Conservation (phyloP, 148 eudicot genomes). For the Cornus florida region DNA sequence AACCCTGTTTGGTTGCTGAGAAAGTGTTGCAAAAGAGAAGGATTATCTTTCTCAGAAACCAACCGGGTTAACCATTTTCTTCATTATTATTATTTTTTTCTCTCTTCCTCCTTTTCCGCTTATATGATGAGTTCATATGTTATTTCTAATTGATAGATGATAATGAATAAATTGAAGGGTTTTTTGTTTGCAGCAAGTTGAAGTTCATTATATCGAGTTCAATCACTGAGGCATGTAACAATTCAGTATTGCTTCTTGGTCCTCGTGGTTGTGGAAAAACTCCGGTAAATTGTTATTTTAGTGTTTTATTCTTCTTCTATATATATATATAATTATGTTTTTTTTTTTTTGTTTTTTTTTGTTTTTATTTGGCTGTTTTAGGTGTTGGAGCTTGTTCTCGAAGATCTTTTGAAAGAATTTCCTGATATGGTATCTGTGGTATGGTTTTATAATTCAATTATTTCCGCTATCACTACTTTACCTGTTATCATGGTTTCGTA, state of each 20-base stretch:
- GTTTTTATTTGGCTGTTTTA: constrained; percentile 8
- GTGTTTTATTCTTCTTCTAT: background rate
- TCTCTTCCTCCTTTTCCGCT: background rate
- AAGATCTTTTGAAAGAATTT: constrained; percentile 60
- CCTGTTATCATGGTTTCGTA: constrained; percentile 11
- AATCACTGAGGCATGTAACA: constrained; percentile 81
- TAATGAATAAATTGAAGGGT: too few species aligned
- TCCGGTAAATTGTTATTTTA: constrained; percentile 34
- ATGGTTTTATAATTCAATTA: constrained; percentile 15
- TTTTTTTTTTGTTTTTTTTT: background rate
- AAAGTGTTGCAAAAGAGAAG: background rate
- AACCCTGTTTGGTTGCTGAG: constrained; percentile 5
- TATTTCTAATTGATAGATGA: background rate
- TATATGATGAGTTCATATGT: background rate
- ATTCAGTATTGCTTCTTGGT: constrained; percentile 86
- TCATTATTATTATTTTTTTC: background rate
- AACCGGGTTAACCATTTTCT: background rate
- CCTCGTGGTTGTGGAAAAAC: constrained; percentile 92
- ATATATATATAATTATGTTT: background rate
- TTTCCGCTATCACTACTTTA: too few species aligned
- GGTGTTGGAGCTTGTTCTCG: constrained; percentile 89
- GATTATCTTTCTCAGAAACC: too few species aligned
- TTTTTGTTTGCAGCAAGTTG: constrained; percentile 59
- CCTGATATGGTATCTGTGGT: constrained; percentile 84
- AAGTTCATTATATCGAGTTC: constrained; percentile 79